These are phyloP conservation scores for Zizania palustris DNA, from an alignment of 202 grass and related monocot species.

Conservation along the genomic window DNA sequence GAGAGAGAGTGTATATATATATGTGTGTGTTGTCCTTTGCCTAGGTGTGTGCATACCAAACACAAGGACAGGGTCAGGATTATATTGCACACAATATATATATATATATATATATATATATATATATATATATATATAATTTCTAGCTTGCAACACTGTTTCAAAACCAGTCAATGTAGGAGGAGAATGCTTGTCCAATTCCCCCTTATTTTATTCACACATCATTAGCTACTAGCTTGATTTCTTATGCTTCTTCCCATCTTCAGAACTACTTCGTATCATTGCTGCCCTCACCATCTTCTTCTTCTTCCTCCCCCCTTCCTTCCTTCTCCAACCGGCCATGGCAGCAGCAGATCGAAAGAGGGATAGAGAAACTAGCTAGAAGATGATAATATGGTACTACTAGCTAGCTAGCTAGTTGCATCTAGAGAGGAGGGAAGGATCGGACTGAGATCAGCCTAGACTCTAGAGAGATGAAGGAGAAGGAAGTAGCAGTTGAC, in stretches of 20 bases:
- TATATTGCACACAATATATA: not conserved
- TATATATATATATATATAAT: no score
- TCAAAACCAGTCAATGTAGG: slow-evolving; percentile 69
- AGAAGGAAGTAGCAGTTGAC: slow-evolving; percentile 47
- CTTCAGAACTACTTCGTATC: slow-evolving; percentile 35
- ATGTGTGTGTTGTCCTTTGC: slow-evolving; percentile 11
- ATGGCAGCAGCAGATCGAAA: slow-evolving; percentile 40
- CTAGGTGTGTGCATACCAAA: slow-evolving; percentile 13
- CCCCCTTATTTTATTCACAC: slow-evolving; percentile 60
- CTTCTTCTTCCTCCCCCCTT: slow-evolving; percentile 48
- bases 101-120: no score
- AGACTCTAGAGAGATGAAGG: slow-evolving; percentile 27
- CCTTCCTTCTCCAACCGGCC: slow-evolving; percentile 38
- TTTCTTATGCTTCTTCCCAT: slow-evolving; percentile 49
- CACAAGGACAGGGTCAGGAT: slow-evolving; percentile 43
- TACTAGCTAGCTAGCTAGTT: not conserved
- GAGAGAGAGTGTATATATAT: not conserved
- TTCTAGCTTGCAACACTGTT: slow-evolving; percentile 39
- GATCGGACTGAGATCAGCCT: slow-evolving; percentile 1
- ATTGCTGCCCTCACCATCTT: slow-evolving; percentile 25
- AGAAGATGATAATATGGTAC: slow-evolving; percentile 11
- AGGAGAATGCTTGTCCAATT: slow-evolving; percentile 66
- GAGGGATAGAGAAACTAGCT: slow-evolving; percentile 11
- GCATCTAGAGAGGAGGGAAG: slow-evolving; percentile 21
- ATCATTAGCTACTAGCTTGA: slow-evolving; percentile 44